Percentiles rank a stretch among this genome's conserved stretches.
Evolutionary conservation across 805 yeast species (phyloP).

Genomic region (Lachancea kluyveri): DNA sequence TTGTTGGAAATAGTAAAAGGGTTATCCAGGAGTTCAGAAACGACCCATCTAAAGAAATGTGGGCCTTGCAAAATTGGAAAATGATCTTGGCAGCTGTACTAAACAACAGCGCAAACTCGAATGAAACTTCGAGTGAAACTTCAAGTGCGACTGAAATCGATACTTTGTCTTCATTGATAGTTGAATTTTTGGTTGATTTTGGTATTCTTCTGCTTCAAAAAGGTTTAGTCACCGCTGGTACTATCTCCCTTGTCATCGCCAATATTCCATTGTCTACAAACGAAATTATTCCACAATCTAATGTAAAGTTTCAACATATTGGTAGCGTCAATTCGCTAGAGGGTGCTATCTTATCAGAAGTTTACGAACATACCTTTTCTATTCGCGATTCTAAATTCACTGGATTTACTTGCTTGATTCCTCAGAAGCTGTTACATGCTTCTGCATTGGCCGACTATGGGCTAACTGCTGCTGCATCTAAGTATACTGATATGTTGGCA

Average conservation of each 20-base stretch:
- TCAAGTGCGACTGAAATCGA: slow-evolving; percentile 5
- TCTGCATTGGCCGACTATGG: slow-evolving; percentile 65
- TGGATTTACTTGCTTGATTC: slow-evolving; percentile 46
- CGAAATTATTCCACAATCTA: slow-evolving; percentile 24
- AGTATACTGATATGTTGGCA: slow-evolving; percentile 50
- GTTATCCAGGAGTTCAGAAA: slow-evolving; percentile 45
- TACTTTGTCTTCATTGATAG: slow-evolving; percentile 23
- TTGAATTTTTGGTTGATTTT: slow-evolving; percentile 43
- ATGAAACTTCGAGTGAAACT: slow-evolving; percentile 1
- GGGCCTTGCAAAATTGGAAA: slow-evolving; percentile 50
- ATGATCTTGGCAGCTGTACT: slow-evolving; percentile 39
- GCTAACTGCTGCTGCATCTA: slow-evolving; percentile 48
- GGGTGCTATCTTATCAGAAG: slow-evolving; percentile 53
- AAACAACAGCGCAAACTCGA: slow-evolving; percentile 23
- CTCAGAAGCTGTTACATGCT: slow-evolving; percentile 63
- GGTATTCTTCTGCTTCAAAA: slow-evolving; percentile 40
- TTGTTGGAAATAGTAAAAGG: slow-evolving; percentile 52
- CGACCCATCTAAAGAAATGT: slow-evolving; percentile 36
- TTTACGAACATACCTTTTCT: slow-evolving; percentile 52
- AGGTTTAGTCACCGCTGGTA: slow-evolving; percentile 34
- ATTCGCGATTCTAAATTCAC: slow-evolving; percentile 29
- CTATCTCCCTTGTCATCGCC: slow-evolving; percentile 41
- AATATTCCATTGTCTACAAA: slow-evolving; percentile 38
- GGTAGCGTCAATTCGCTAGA: slow-evolving; percentile 38
- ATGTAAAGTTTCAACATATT: slow-evolving; percentile 35